Percentiles rank a stretch among this genome's conserved stretches.
Evolutionary conservation across 768 basidiomycete species (phyloP).

Genomic region (Hortiboletus flavorubellus): DNA sequence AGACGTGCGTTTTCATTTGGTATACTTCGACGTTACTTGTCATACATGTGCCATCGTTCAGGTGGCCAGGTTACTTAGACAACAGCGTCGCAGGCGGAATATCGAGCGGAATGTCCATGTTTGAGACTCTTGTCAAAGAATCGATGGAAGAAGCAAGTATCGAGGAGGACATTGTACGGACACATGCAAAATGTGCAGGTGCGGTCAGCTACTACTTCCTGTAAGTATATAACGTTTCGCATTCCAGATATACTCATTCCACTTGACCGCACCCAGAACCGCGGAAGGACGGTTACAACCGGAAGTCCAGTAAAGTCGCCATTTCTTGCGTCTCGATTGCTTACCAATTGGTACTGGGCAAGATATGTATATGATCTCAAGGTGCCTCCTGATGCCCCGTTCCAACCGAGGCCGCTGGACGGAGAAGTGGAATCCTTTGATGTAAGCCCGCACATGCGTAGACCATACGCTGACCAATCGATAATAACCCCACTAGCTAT

Average conservation of each 20-base stretch:
- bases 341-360: not conserved
- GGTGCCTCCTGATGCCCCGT: conserved; percentile 53
- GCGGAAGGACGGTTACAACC: conserved; percentile 67
- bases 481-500: conserved; percentile 44
- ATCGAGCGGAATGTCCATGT: conserved; percentile 66
- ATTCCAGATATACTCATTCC: not conserved
- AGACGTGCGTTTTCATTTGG: conserved; percentile 56
- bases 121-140: conserved; percentile 84
- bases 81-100: conserved; percentile 94
- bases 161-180: conserved; percentile 56
- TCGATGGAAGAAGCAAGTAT: conserved; percentile 92
- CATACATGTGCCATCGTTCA: conserved; percentile 21
- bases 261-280: conserved; percentile 17
- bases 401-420: conserved; percentile 73
- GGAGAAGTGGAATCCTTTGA: conserved; percentile 95
- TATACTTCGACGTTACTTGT: not conserved
- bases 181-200: conserved; percentile 59
- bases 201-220: conserved; percentile 79
- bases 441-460: conserved; percentile 40
- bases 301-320: conserved; percentile 66
- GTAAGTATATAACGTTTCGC: conserved; percentile 33
- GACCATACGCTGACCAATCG: not conserved
- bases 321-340: not conserved
- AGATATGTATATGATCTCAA: conserved; percentile 85
- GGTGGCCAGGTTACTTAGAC: conserved; percentile 85